Base-by-base conservation (phyloP, 129 eudicot species). In the Flaveria brownii region DNA sequence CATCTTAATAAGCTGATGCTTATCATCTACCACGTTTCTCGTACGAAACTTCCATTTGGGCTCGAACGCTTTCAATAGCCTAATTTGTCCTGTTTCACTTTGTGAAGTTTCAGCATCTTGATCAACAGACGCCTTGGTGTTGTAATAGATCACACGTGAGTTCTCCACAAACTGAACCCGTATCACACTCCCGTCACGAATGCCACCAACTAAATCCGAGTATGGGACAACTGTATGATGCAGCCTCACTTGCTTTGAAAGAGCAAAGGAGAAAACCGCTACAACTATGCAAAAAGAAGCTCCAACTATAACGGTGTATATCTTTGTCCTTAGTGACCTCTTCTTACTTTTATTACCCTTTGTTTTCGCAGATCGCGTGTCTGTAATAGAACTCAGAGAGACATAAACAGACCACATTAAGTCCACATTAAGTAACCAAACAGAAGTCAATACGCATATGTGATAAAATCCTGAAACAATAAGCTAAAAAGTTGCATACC, bases 111-210 rank as follows among this genome's bases (percentile, higher is more conserved):
- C 78, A 65, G 33, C 80, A 22, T 81, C 75, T 74, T 68, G 71
- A 15, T 81, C 76, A 68, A 30, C 45, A 2, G 50, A 28, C 9
- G 71, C 30, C 56, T 77, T 82, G 75, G 82, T 77, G 79, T 82
- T 77, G 41, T 77, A 82, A 61, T 72, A 82, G n/a, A 82, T 77
- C 22, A 22, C 7, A 1, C 75, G 85, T 2, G 82, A 82, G 50
- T 82, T 82, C 49, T 82, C 85, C 72, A 77, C 85, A 65, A 82
- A 82, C 13, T 77, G 85, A 56, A 82, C 85, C 0, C 67, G 82
- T 28, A 39, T 55, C 51, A 82, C 82, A 67, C 72, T 77, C 70
- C 85, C 85, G 30, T 82, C 85, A 55, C 79, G 79, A 56, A 82
- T 82, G 50, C 75, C 66, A 23, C 82, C 76, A 66, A 77, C 71